Evolutionary conservation across 2,329 filamentous ascomycete species (phyloP), one percentile per base, ranked within the genome.

Genomic region (Talaromyces pinophilus): DNA sequence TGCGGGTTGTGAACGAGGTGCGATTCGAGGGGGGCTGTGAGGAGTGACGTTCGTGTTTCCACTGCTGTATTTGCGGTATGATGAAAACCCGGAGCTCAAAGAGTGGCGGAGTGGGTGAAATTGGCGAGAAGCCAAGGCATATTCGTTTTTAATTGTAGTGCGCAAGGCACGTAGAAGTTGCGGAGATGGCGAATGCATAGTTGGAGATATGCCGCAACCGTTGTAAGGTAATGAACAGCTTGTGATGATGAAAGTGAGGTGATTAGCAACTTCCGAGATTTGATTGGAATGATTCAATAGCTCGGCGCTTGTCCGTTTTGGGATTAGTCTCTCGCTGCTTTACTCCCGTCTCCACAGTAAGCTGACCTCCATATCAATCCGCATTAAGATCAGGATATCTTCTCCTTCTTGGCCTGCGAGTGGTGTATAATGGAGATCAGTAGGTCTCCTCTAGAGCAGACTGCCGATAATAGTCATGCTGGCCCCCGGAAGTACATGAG

Each of bases 101-200:
- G 64, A 54, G 63, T 66, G 62, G 33, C 28, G 33, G 35, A 48
- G 2, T 40, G 40, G 22, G 13, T 48, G 38, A 7, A 17, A 60
- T 46, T 52, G 64, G n/a, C 33, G 52, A 19, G 38, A 35, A 52
- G 48, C 35, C 19, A 65, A 54, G 17, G 25, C 54, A 38, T 19
- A 63, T 42, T 55, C 52, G 42, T 40, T 15, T 35, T 65, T 54
- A 46, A 79, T 70, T n/a, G 77, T 76, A 33, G 73, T 74, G 67
- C 79, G 79, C 67, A 82, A 67, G 38, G 77, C 77, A 64, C 79
- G 76, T 52, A 82, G 77, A 38, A 82, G 76, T 63, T 81, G 78
- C 40, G 74, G 66, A 0, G 80, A 81, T 65, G 80, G 80, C 11
- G 78, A 67, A 57, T 78, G 74, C 78, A 80, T 80, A 15, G 44